Evolutionary conservation across 2,329 filamentous ascomycete species (phyloP).

Genomic region (Claviceps quebecensis): DNA sequence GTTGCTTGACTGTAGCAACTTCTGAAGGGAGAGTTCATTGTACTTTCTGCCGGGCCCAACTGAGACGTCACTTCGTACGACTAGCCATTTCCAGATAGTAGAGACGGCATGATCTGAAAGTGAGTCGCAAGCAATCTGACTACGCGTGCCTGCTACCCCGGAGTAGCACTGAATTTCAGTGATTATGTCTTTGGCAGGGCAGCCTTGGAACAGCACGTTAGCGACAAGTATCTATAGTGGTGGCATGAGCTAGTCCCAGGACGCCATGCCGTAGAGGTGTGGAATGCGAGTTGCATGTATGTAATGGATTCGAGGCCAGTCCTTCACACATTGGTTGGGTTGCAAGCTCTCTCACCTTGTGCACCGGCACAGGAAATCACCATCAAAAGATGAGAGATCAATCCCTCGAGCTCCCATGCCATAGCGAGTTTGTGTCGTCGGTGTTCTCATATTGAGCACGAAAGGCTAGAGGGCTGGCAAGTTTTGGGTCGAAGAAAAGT

Average conservation of each 20-base stretch:
- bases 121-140: constrained; percentile 4
- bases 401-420: constrained; percentile 24
- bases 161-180: constrained; percentile 17
- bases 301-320: neutral
- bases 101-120: constrained; percentile 15
- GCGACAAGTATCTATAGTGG: neutral
- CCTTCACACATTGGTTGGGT: no score
- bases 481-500: neutral
- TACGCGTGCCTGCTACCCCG: constrained; percentile 8
- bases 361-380: constrained; percentile 25
- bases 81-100: constrained; percentile 24
- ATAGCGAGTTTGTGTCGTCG: constrained; percentile 12
- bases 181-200: constrained; percentile 18
- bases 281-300: neutral
- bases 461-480: neutral
- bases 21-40: constrained; percentile 25
- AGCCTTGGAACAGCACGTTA: constrained; percentile 12
- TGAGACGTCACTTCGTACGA: constrained; percentile 20
- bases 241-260: neutral
- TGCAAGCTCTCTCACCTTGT: constrained; percentile 17
- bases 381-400: constrained; percentile 22
- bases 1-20: constrained; percentile 12
- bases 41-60: constrained; percentile 18
- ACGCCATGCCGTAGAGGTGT: neutral
- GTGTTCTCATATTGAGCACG: constrained; percentile 14